phyloP scores from a whole-genome alignment of 2,329 filamentous ascomycete genomes.

The Fusarium nygamai region DNA sequence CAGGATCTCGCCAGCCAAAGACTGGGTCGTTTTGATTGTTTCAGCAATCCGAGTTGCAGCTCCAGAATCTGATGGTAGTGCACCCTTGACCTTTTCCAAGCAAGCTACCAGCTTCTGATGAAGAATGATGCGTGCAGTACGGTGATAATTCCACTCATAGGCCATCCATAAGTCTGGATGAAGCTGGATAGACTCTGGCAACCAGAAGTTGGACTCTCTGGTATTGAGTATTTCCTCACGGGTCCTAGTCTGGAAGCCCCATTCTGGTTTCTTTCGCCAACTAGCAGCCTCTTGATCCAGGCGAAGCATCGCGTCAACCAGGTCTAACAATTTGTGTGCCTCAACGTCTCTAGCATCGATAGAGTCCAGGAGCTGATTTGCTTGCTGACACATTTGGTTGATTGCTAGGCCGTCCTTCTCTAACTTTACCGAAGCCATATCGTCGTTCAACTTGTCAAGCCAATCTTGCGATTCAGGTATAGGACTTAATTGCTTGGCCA shows the following conservation, averaged over 20 bases:
- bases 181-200: conserved; percentile 46
- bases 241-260: conserved; percentile 45
- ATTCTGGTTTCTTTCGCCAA: conserved; percentile 48
- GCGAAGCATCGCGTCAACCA: conserved; percentile 45
- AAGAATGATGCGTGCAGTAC: conserved; percentile 50
- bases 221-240: conserved; percentile 27
- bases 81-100: conserved; percentile 15
- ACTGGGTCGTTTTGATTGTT: conserved; percentile 31
- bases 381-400: conserved; percentile 44
- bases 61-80: neutral
- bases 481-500: conserved; percentile 45
- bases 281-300: conserved; percentile 45
- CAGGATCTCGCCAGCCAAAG: conserved; percentile 47
- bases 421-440: conserved; percentile 25
- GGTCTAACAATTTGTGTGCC: conserved; percentile 20
- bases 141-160: conserved; percentile 55
- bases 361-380: conserved; percentile 40
- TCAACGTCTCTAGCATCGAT: neutral
- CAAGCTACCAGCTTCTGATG: conserved; percentile 49
- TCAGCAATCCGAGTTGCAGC: neutral
- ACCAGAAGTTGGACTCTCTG: neutral
- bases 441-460: conserved; percentile 46
- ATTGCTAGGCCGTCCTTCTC: conserved; percentile 30
- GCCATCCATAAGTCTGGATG: conserved; percentile 53
- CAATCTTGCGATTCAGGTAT: conserved; percentile 44